phyloP scores from a whole-genome alignment of 2,329 filamentous ascomycete genomes.

The Neopestalotiopsis rosae region DNA sequence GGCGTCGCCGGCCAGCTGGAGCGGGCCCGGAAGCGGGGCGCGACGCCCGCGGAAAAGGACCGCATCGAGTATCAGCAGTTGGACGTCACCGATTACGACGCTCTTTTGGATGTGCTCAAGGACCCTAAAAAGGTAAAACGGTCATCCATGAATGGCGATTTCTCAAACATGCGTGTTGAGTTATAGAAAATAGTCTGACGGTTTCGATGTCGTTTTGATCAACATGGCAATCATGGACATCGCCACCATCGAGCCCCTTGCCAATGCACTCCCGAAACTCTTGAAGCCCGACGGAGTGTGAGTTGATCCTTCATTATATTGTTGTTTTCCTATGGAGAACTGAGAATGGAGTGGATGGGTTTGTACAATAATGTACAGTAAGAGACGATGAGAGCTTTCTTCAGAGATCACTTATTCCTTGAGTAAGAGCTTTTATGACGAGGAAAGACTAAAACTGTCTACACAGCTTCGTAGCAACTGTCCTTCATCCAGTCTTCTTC shows the following conservation, averaged over 20 bases:
- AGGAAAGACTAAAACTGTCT: neutral
- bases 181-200: conserved; percentile 24
- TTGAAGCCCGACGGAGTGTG: conserved; percentile 47
- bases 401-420: neutral
- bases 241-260: conserved; percentile 46
- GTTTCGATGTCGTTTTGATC: conserved; percentile 50
- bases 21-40: conserved; percentile 34
- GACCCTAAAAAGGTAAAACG: neutral
- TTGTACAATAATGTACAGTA: no score
- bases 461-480: conserved; percentile 48
- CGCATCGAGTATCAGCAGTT: conserved; percentile 39
- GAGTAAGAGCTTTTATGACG: neutral
- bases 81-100: conserved; percentile 43
- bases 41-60: conserved; percentile 19
- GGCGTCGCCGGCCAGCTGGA: conserved; percentile 47
- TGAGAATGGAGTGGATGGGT: no score
- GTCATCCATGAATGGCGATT: neutral
- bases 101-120: conserved; percentile 33
- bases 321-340: no score
- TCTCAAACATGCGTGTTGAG: neutral
- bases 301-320: conserved; percentile 27
- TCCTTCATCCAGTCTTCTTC: conserved; percentile 56
- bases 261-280: conserved; percentile 43
- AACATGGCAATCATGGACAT: conserved; percentile 59
- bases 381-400: neutral